A percentile compares a stretch with the other conserved stretches of the same genome.
Evolutionary conservation across 1,139 yeast genomes (phyloP).

Genomic region (Arxiozyma telluris): DNA sequence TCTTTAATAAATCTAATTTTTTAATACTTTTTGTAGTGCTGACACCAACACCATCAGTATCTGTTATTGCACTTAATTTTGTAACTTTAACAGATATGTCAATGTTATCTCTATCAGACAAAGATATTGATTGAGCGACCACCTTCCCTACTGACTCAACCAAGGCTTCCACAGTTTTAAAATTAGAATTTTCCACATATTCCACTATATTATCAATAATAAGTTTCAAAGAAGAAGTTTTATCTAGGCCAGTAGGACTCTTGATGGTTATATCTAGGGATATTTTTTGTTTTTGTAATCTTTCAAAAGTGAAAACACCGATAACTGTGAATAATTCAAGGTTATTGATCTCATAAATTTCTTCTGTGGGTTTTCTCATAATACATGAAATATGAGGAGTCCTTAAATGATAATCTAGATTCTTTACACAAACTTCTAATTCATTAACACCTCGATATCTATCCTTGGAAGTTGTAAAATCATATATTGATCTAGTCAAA

Average conservation of each 20-base stretch:
- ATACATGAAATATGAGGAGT: conserved; percentile 41
- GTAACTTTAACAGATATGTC: conserved; percentile 54
- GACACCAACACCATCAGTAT: conserved; percentile 87
- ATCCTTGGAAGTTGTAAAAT: conserved; percentile 38
- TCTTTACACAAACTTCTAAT: conserved; percentile 16
- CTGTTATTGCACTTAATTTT: conserved; percentile 82
- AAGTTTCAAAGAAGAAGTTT: conserved; percentile 14
- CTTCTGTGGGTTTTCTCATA: conserved; percentile 30
- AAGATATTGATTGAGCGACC: conserved; percentile 33
- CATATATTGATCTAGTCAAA: conserved; percentile 48
- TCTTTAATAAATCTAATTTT: conserved; percentile 24
- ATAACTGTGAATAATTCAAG: conserved; percentile 63
- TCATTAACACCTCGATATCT: conserved; percentile 25
- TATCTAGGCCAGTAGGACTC: conserved; percentile 29
- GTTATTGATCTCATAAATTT: conserved; percentile 27
- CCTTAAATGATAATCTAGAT: conserved; percentile 39
- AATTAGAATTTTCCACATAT: conserved; percentile 66
- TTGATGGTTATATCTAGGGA: conserved; percentile 47
- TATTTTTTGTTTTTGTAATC: conserved; percentile 69
- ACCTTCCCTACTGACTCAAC: conserved; percentile 66
- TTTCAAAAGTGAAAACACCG: conserved; percentile 87
- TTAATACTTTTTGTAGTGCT: conserved; percentile 44
- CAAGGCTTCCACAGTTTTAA: conserved; percentile 88
- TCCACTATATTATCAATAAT: conserved; percentile 41
- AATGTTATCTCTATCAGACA: conserved; percentile 15